Evolutionary conservation across 2,329 filamentous ascomycete genomes (phyloP), one percentile per base, ranked within the genome.

Genomic region (Fusarium pseudoanthophilum): DNA sequence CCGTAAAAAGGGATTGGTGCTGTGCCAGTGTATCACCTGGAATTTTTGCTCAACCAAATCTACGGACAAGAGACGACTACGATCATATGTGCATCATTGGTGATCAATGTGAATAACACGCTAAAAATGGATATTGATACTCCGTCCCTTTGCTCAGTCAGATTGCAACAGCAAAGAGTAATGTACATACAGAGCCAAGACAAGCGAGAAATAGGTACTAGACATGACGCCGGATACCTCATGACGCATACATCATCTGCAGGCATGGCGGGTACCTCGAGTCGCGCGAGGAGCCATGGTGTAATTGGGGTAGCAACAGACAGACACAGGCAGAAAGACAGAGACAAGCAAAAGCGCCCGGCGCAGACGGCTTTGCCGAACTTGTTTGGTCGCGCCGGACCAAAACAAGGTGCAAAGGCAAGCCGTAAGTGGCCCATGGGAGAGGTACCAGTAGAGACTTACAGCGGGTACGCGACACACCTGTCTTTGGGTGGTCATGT

Each of bases 401-500:
- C 72, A 73, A 77, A 78, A 78, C 74, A 78, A 78, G 69, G 71
- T 69, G 69, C 75, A 65, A 68, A 71, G 68, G 63, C 73, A 71
- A 64, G 70, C 69, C 67, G 71, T 67, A 75, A 78, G 75, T 76
- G 77, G 76, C 72, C 60, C 75, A 78, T 59, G 64, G 37, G 59
- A 65, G 66, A 78, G 75, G 78, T 80, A 80, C 79, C 74, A 72
- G 74, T 64, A 79, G 79, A 69, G 79, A 81, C 79, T 80, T 82
- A 56, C 73, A 76, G 79, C 80, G 80, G 79, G 78, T 80, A 80
- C 79, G 78, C 78, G 77, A 81, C 79, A 79, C 80, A 81, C 80
- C 78, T 80, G 77, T 65, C 67, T 75, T 76, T 79, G 69, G 78
- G 73, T 78, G 78, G 76, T 76, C 74, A 79, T 77, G 79, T 79